These are phyloP conservation scores for Kodamaea suecica DNA, from an alignment of 1,139 yeast genomes.

Conservation along the genomic window DNA sequence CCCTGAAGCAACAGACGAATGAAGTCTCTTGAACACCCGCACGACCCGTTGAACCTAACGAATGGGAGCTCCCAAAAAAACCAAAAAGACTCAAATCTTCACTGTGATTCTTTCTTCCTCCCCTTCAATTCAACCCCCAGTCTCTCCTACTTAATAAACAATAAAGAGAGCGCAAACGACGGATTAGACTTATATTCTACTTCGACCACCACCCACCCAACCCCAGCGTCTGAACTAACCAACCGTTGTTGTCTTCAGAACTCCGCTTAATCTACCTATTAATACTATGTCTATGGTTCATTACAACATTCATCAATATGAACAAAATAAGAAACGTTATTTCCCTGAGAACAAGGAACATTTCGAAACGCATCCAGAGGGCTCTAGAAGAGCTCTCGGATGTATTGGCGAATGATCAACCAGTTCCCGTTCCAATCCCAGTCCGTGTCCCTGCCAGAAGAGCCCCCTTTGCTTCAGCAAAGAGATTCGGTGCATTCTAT, in stretches of 20 bases:
- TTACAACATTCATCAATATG: constrained; percentile 6
- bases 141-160: no score
- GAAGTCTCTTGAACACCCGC: no score
- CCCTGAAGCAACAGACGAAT: no score
- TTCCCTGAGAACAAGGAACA: constrained; percentile 24
- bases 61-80: no score
- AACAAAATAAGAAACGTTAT: constrained; percentile 15
- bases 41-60: no score
- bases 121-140: no score
- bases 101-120: no score
- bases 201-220: constrained; percentile 3
- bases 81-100: no score
- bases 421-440: constrained; percentile 25
- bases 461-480: constrained; percentile 3
- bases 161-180: no score
- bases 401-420: constrained; percentile 18
- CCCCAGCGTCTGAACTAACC: no score
- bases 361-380: constrained; percentile 27
- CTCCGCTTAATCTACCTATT: constrained; percentile 8
- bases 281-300: constrained; percentile 9
- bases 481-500: no score
- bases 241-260: constrained; percentile 3
- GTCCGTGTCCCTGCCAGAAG: constrained; percentile 22
- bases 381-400: constrained; percentile 34
- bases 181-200: no score